Evolutionary conservation across 169 alveolate genomes (phyloP), one percentile per base, ranked within the genome.

Genomic region (Eimeria tenella): DNA sequence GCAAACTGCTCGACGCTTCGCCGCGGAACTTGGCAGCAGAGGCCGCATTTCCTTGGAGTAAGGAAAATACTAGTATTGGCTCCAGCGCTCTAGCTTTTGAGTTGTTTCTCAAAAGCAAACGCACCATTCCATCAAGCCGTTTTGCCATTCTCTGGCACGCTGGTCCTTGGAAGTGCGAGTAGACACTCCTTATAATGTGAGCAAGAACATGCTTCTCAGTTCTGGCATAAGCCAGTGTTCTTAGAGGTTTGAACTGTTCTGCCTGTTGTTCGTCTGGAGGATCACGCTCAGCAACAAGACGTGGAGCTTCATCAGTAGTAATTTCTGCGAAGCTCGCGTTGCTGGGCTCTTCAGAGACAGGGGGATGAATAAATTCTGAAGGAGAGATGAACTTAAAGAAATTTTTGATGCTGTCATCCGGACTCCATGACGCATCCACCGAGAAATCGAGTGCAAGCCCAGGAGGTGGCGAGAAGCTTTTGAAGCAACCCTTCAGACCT

Each of bases 11-110:
- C 63, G 9, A 62, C 19, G 19, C 25, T 19, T 23, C 23, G 2
- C 42, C 42, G 3, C 31, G 53, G 42, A 84, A 84, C 50, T 17
- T 58, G 49, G n/a, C 17, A 6, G 91, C 91, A 17, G 91, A 84
- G 70, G 79, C 81, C 50, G 50, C 79, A 13, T 84, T 84, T 10
- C 91, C 91, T 71, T 84, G 91, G 31, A 84, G 50, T 2, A 84
- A 79, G n/a, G 91, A 58, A n/a, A 17, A 60, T 31, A 62, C 79
- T 31, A 84, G 91, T 13, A 84, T 58, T 15, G 62, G 23, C 65
- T 84, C 91, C 75, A 84, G 23, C 79, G 71, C 19, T 60, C 79
- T 79, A 62, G 91, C 91, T 62, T 58, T 84, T 42, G 91, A 60
- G 63, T 84, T 84, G 42, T 63, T 84, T 7, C 91, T 75, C 63